phyloP scores from a whole-genome alignment of 1,284 basidiomycete genomes.

The Trametes sp. region DNA sequence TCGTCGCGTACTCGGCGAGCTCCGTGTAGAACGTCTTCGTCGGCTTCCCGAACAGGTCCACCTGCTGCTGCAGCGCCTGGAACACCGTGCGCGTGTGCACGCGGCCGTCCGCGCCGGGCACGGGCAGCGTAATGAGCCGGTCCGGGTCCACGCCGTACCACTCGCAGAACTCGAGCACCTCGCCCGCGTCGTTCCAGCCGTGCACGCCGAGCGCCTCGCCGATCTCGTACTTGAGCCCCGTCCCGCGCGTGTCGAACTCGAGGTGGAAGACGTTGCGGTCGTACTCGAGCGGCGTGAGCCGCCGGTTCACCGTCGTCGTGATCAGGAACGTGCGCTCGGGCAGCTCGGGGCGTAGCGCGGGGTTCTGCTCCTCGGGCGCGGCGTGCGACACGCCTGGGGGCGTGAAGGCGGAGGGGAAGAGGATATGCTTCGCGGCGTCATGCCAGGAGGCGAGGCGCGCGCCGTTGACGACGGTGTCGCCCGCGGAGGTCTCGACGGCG shows the following conservation, averaged over 20 bases:
- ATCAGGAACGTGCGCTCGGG: constrained; percentile 94
- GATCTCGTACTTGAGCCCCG: constrained; percentile 94
- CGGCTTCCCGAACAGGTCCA: constrained; percentile 96
- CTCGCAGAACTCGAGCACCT: constrained; percentile 88
- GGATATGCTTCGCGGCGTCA: constrained; percentile 87
- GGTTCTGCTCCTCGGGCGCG: constrained; percentile 60
- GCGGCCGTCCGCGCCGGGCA: constrained; percentile 63
- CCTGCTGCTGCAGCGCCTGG: constrained; percentile 95
- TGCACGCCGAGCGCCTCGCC: constrained; percentile 98
- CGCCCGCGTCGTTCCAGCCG: constrained; percentile 95
- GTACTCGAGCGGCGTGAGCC: constrained; percentile 94
- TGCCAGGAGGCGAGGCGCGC: constrained; percentile 81
- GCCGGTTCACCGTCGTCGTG: constrained; percentile 92
- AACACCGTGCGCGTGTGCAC: constrained; percentile 93
- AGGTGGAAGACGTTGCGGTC: constrained; percentile 99
- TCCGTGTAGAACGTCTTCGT: constrained; percentile 96
- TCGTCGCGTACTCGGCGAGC: constrained; percentile 81
- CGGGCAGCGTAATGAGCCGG: constrained; percentile 84
- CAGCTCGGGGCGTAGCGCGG: constrained; percentile 85
- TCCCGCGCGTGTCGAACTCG: constrained; percentile 93
- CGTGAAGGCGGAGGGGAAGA: constrained; percentile 88
- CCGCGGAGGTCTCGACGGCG: constrained; percentile 61
- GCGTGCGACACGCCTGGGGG: constrained; percentile 49
- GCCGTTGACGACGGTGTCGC: constrained; percentile 64
- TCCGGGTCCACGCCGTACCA: constrained; percentile 93